A percentile compares a stretch with the other conserved stretches of the same genome.
Evolutionary conservation across 164 flowering plant species (phyloP).

Genomic region (Macadamia integrifolia): DNA sequence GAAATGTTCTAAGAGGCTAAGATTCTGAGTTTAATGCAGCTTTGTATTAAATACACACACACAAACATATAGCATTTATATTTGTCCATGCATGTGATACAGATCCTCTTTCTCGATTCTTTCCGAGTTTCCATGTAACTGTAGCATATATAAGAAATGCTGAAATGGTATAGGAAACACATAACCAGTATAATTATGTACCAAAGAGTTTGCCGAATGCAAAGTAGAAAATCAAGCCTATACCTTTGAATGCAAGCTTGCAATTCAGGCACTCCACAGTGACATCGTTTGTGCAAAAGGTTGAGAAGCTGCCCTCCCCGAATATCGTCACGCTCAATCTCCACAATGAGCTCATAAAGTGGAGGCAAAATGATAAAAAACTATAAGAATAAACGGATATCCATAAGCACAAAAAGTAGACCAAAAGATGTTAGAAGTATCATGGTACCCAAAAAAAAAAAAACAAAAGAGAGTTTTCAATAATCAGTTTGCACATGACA

Average conservation of each 20-base stretch:
- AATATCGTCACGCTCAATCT: constrained; percentile 86
- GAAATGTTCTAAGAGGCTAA: too few relatives aligned
- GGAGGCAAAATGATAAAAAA: constrained; percentile 91
- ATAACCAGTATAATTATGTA: background rate
- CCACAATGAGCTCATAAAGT: constrained; percentile 75
- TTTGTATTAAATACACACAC: too few relatives aligned
- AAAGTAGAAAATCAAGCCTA: background rate
- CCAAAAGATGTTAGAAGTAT: background rate
- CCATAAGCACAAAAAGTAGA: constrained; percentile 3
- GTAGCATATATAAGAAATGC: too few relatives aligned
- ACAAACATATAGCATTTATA: too few relatives aligned
- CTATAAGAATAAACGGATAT: constrained; percentile 28
- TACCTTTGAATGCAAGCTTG: constrained; percentile 94
- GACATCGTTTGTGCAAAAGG: constrained; percentile 82
- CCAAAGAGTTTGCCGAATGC: background rate
- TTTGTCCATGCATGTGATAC: too few relatives aligned
- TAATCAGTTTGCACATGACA: too few relatives aligned
- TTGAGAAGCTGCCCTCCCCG: constrained; percentile 92
- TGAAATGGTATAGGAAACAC: background rate
- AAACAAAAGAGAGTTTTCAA: too few relatives aligned
- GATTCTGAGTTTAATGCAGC: too few relatives aligned
- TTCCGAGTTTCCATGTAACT: too few relatives aligned
- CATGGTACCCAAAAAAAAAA: too few relatives aligned
- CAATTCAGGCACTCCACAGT: constrained; percentile 97
- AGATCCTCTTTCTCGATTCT: too few relatives aligned